Percentiles rank a stretch among this genome's conserved stretches.
These are phyloP conservation scores for Calendula officinalis DNA, from an alignment of 129 eudicot genomes.

Conservation along the genomic window DNA sequence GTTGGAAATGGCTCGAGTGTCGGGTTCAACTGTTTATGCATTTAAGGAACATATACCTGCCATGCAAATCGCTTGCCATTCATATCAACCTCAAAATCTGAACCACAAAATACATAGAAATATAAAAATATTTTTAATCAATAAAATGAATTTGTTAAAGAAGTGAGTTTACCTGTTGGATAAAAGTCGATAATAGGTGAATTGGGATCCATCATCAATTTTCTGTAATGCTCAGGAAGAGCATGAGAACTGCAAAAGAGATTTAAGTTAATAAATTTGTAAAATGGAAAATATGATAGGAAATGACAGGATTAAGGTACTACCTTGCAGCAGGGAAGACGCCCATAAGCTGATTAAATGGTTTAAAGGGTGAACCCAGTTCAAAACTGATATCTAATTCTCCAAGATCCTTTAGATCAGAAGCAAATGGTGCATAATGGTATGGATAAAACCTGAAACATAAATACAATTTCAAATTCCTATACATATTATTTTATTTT, in stretches of 20 bases:
- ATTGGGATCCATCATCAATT: conserved; percentile 34
- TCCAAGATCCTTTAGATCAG: conserved; percentile 42
- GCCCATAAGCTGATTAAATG: conserved; percentile 45
- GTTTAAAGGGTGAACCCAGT: conserved; percentile 43
- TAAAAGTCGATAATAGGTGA: conserved; percentile 46
- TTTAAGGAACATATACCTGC: conserved; percentile 30
- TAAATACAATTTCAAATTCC: background rate
- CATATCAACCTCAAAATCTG: conserved; percentile 49
- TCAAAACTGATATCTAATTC: conserved; percentile 35
- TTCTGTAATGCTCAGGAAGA: conserved; percentile 34
- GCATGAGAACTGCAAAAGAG: conserved; percentile 42
- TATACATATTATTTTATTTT: background rate
- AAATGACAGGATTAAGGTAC: too few species aligned
- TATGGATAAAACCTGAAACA: conserved; percentile 48
- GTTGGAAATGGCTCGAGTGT: too few species aligned
- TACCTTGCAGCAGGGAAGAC: conserved; percentile 50
- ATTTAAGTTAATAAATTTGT: background rate
- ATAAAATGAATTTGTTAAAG: background rate
- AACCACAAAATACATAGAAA: background rate
- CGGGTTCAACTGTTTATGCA: too few species aligned
- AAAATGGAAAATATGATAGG: too few species aligned
- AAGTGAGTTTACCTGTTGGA: conserved; percentile 33
- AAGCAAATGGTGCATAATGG: conserved; percentile 52
- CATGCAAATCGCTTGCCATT: conserved; percentile 46
- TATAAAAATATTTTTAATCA: background rate